Percentiles rank a stretch among this genome's conserved stretches.
These are phyloP conservation scores for Aspergillus neotritici DNA, from an alignment of 2,329 filamentous ascomycete species.

Conservation along the genomic window DNA sequence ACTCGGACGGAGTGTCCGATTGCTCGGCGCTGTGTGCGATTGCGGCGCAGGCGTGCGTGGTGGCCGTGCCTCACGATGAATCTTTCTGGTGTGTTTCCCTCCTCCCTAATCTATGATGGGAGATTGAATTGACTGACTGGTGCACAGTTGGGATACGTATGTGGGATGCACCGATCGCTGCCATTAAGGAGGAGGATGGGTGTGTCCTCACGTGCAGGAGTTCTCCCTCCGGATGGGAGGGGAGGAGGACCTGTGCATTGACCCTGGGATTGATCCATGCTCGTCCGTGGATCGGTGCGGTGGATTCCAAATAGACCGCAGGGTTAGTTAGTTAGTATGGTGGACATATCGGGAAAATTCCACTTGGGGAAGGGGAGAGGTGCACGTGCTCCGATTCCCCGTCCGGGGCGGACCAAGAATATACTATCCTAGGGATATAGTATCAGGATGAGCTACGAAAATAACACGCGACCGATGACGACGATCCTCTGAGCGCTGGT, in stretches of 20 bases:
- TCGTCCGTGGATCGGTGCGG: too few species aligned
- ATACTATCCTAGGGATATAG: neutral
- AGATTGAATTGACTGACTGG: neutral
- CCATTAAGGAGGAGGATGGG: neutral
- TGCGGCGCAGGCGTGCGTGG: conserved; percentile 18
- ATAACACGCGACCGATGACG: neutral
- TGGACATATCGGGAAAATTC: neutral
- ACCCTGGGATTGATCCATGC: too few species aligned
- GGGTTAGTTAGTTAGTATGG: too few species aligned
- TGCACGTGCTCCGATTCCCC: conserved; percentile 13
- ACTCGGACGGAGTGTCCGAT: too few species aligned
- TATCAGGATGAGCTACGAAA: neutral
- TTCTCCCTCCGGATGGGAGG: conserved; percentile 1
- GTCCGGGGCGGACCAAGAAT: conserved; percentile 2
- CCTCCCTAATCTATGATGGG: neutral
- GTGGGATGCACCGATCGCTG: conserved; percentile 16
- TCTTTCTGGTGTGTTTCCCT: conserved; percentile 19
- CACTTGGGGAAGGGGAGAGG: conserved; percentile 5
- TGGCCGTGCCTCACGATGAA: conserved; percentile 22
- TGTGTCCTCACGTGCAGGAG: conserved; percentile 8
- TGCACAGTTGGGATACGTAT: conserved; percentile 15
- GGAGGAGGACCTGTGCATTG: too few species aligned
- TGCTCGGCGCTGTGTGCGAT: conserved; percentile 23
- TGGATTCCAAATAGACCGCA: neutral
- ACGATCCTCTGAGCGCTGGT: too few species aligned